phyloP scores from a whole-genome alignment of 352 stramenopile genomes.

The Peronospora belbahrii region DNA sequence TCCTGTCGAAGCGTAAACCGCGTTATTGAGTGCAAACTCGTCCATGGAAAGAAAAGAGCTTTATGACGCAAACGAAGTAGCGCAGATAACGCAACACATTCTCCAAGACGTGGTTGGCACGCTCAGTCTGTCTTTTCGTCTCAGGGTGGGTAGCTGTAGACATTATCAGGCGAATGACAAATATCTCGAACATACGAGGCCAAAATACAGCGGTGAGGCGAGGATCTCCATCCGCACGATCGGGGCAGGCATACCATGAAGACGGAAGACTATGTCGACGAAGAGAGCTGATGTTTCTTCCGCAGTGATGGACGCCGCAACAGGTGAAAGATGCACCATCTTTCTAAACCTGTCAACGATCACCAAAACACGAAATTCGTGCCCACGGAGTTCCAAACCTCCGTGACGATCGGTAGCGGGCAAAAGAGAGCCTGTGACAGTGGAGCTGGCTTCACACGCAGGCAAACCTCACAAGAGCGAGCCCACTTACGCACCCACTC shows the following conservation, averaged over 20 bases:
- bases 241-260: not conserved
- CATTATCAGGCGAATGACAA: not conserved
- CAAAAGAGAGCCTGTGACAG: too few relatives aligned
- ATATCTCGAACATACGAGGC: not conserved
- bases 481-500: too few relatives aligned
- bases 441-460: too few relatives aligned
- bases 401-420: too few relatives aligned
- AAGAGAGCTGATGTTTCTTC: too few relatives aligned
- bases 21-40: not conserved
- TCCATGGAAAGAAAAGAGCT: not conserved
- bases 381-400: too few relatives aligned
- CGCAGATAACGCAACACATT: not conserved
- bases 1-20: not conserved
- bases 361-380: too few relatives aligned
- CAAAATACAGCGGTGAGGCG: not conserved
- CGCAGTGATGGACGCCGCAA: too few relatives aligned
- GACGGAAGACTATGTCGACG: not conserved
- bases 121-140: not conserved
- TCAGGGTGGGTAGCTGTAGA: constrained; percentile 1
- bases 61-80: not conserved
- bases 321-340: too few relatives aligned
- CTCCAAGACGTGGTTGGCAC: not conserved
- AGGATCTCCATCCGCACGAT: not conserved
- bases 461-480: too few relatives aligned
- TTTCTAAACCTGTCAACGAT: too few relatives aligned